phyloP scores from a whole-genome alignment of 257 asterid genomes.

The Petunia axillaris region DNA sequence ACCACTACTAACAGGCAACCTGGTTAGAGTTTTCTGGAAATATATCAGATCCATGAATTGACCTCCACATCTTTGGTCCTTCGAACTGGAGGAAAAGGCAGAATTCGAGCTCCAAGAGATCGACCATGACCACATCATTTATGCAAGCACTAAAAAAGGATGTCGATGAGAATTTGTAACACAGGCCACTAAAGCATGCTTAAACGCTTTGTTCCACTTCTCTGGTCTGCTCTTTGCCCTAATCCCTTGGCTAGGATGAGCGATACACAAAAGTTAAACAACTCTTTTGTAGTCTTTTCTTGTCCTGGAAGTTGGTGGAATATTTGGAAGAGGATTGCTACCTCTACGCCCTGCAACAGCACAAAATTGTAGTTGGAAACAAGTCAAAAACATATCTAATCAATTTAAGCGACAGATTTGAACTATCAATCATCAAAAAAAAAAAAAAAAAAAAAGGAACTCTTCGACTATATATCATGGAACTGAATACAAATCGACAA shows the following conservation, averaged over 20 bases:
- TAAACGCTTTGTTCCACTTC: neutral
- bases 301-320: conserved; percentile 61
- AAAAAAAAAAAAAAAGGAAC: neutral
- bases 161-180: conserved; percentile 16
- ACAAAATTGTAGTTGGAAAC: conserved; percentile 17
- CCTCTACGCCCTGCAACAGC: conserved; percentile 70
- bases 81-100: conserved; percentile 1
- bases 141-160: conserved; percentile 21
- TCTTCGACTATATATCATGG: neutral
- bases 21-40: conserved; percentile 17
- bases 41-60: conserved; percentile 17
- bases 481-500: neutral
- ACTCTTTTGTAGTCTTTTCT: conserved; percentile 76
- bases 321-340: conserved; percentile 56
- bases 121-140: conserved; percentile 22
- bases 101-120: conserved; percentile 17
- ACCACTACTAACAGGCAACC: conserved; percentile 16
- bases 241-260: neutral
- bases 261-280: conserved; percentile 33
- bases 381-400: conserved; percentile 16
- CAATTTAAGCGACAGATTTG: neutral
- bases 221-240: neutral
- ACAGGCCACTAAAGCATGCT: neutral
- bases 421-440: neutral
- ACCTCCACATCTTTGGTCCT: conserved; percentile 5